A percentile compares a stretch with the other conserved stretches of the same genome.
phyloP scores from a whole-genome alignment of 148 eudicot genomes.

The Fagopyrum tataricum region DNA sequence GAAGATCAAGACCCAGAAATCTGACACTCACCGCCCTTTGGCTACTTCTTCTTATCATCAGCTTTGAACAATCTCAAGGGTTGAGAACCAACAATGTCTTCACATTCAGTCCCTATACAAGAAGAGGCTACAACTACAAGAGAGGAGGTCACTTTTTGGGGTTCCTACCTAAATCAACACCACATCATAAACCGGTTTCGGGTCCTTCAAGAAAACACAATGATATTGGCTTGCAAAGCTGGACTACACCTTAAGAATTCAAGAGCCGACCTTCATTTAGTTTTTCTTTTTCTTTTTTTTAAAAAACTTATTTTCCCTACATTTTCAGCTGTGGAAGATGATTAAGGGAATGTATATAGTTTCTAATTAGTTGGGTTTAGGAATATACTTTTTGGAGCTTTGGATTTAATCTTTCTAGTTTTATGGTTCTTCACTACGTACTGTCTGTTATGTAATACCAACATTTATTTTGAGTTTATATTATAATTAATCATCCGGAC shows the following conservation, averaged over 20 bases:
- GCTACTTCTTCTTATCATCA: background rate
- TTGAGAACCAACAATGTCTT: background rate
- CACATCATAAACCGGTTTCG: conserved; percentile 34
- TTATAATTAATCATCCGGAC: too few relatives aligned
- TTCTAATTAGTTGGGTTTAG: too few relatives aligned
- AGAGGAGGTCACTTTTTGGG: conserved; percentile 23
- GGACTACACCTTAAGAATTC: conserved; percentile 42
- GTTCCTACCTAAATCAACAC: conserved; percentile 49
- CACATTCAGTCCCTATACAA: background rate
- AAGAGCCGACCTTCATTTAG: background rate
- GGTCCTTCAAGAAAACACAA: conserved; percentile 77
- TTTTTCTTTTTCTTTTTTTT: too few relatives aligned
- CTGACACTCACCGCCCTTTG: background rate
- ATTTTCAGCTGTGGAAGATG: background rate
- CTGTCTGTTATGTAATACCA: background rate
- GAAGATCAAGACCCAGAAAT: background rate
- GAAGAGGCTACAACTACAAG: background rate
- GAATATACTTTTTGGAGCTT: background rate
- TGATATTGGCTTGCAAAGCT: conserved; percentile 49
- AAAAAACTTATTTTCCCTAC: too few relatives aligned
- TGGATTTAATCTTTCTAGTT: background rate
- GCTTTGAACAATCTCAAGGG: background rate
- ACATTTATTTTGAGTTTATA: background rate
- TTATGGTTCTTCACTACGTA: background rate
- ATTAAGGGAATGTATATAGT: background rate